Conservation (phyloP, 108 stramenopile genomes). For the Cafeteria roenbergensis region DNA sequence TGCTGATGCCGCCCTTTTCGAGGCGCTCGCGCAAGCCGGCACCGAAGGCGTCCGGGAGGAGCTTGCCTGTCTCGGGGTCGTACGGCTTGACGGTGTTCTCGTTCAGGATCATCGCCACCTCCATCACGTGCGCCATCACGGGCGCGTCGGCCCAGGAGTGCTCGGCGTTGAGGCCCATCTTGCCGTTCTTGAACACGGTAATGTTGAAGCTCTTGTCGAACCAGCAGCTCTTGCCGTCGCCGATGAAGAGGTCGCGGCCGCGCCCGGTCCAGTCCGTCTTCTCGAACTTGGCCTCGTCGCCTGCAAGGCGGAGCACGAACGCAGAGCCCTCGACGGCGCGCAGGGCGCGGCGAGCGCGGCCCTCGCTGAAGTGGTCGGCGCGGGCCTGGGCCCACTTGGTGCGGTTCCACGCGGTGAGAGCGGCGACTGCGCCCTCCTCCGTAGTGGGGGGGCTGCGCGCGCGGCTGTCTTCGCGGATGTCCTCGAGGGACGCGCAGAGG, state of each 20-base stretch:
- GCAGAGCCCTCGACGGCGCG: slow-evolving; percentile 10
- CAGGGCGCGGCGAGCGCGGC: slow-evolving; percentile 12
- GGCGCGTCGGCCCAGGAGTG: slow-evolving; percentile 25
- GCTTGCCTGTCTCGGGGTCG: background rate
- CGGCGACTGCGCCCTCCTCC: background rate
- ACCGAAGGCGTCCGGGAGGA: background rate
- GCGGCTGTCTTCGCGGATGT: background rate
- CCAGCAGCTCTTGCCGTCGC: slow-evolving; percentile 7
- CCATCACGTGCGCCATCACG: slow-evolving; percentile 13
- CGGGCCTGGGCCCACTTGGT: slow-evolving; percentile 17
- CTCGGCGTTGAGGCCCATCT: slow-evolving; percentile 14
- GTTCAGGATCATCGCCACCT: background rate
- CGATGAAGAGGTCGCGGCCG: slow-evolving; percentile 4
- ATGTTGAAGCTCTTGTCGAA: slow-evolving; percentile 21
- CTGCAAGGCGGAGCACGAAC: slow-evolving; percentile 8
- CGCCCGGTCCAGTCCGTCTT: slow-evolving; percentile 9
- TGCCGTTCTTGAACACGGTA: slow-evolving; percentile 9
- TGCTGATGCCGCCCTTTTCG: background rate
- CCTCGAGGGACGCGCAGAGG: background rate
- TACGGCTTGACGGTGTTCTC: background rate
- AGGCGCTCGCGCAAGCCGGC: background rate
- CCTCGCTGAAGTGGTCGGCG: slow-evolving; percentile 15
- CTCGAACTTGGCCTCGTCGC: slow-evolving; percentile 1
- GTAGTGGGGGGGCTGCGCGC: background rate
- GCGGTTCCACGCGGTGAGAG: slow-evolving; percentile 1